Percentiles rank a stretch among this genome's conserved stretches.
phyloP scores from a whole-genome alignment of 495 filamentous ascomycete genomes.

The Parathielavia appendiculata region DNA sequence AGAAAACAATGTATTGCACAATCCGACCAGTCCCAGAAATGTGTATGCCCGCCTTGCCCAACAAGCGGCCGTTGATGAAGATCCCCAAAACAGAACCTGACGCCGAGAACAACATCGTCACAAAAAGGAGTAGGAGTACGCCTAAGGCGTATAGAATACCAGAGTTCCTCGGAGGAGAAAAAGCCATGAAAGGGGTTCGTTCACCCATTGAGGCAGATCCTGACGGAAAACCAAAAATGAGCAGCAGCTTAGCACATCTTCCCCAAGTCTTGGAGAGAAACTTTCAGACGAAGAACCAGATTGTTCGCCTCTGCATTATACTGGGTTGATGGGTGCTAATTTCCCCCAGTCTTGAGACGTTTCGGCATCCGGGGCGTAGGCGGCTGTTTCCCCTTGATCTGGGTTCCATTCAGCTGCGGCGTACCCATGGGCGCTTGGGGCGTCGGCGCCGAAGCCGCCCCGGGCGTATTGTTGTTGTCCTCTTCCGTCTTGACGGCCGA shows the following conservation, averaged over 20 bases:
- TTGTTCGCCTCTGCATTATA: not conserved
- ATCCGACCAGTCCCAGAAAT: no score
- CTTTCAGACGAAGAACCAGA: no score
- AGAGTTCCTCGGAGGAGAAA: no score
- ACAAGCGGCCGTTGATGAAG: no score
- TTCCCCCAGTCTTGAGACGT: conserved; percentile 32
- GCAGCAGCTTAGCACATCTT: not conserved
- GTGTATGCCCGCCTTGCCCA: no score
- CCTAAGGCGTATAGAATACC: no score
- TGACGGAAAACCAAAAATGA: not conserved
- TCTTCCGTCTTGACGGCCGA: conserved; percentile 74
- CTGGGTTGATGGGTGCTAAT: not conserved
- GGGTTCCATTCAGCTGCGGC: conserved; percentile 44
- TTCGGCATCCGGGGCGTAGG: conserved; percentile 46
- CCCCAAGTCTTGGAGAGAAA: no score
- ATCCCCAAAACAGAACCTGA: no score
- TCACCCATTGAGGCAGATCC: not conserved
- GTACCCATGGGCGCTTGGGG: conserved; percentile 34
- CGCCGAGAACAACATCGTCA: no score
- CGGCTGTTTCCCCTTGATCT: conserved; percentile 39
- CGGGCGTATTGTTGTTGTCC: conserved; percentile 42
- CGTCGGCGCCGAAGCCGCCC: conserved; percentile 42
- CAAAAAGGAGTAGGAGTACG: no score
- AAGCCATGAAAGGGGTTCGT: not conserved
- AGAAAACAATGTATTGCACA: no score